These are phyloP conservation scores for Dioscorea zingiberensis DNA, from an alignment of 106 monocot species.

Conservation along the genomic window DNA sequence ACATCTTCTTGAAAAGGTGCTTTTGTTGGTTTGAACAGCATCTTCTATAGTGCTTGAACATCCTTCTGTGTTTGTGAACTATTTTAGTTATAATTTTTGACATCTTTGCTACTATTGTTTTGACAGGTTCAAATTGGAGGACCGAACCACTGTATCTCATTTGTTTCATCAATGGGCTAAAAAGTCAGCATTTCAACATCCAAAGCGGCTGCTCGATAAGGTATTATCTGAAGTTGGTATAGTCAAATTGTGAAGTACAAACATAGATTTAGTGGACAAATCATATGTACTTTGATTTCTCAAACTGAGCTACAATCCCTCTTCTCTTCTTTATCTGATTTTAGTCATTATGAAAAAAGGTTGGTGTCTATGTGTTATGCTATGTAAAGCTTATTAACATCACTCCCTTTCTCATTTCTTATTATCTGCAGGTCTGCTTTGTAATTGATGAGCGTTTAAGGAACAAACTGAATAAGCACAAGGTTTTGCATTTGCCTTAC, in stretches of 20 bases:
- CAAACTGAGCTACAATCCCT: background rate
- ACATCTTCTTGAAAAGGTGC: slow-evolving; percentile 81
- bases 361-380: background rate
- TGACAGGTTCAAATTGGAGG: slow-evolving; percentile 31
- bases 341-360: background rate
- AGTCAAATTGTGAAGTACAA: no score
- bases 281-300: background rate
- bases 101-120: background rate
- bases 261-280: background rate
- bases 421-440: slow-evolving; percentile 51
- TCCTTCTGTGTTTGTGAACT: no score
- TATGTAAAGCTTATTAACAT: background rate
- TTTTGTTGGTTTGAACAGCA: background rate
- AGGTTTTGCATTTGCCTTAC: slow-evolving; percentile 41
- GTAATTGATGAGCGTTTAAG: slow-evolving; percentile 86
- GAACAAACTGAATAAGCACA: slow-evolving; percentile 65
- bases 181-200: slow-evolving; percentile 75
- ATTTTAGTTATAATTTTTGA: background rate
- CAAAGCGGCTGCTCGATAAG: slow-evolving; percentile 86
- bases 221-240: slow-evolving; percentile 11
- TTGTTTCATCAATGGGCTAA: slow-evolving; percentile 95
- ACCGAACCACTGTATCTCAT: slow-evolving; percentile 64
- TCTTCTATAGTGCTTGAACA: no score
- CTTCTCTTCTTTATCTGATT: background rate
- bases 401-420: background rate